A percentile compares a stretch with the other conserved stretches of the same genome.
These are phyloP conservation scores for Eimeria maxima DNA, from an alignment of 169 alveolate genomes.

Conservation along the genomic window DNA sequence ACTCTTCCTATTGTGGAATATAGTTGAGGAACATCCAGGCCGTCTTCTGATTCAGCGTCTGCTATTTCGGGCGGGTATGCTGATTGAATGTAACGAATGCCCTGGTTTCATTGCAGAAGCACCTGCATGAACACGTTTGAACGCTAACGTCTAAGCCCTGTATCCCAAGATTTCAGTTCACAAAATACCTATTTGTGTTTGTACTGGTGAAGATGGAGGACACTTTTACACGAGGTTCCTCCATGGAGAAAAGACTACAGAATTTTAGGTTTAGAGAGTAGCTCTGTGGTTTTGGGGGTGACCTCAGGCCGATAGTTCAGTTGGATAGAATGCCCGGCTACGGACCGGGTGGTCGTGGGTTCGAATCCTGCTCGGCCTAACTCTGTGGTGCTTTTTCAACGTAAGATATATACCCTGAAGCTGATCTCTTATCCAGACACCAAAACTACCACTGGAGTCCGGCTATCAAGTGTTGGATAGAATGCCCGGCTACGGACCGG, in stretches of 20 bases:
- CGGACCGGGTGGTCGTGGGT: conserved; percentile 94
- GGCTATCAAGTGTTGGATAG: conserved; percentile 86
- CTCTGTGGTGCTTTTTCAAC: not conserved
- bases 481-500: conserved; percentile 93
- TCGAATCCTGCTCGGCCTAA: conserved; percentile 93
- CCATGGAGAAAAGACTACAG: not conserved
- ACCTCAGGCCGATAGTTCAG: conserved; percentile 87
- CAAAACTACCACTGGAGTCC: too few species aligned
- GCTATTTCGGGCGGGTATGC: too few species aligned
- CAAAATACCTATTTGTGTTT: not conserved
- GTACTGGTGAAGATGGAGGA: not conserved
- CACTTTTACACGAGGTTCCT: not conserved
- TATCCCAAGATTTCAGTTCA: not conserved
- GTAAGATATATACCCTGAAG: too few species aligned
- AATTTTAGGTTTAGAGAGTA: not conserved
- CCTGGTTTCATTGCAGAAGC: too few species aligned
- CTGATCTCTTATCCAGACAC: too few species aligned
- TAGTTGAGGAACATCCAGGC: too few species aligned
- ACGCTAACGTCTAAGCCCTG: too few species aligned
- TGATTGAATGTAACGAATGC: too few species aligned
- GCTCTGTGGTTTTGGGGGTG: not conserved
- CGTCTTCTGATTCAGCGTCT: too few species aligned
- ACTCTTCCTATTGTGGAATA: too few species aligned
- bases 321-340: conserved; percentile 93
- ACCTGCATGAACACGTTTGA: too few species aligned